Evolutionary conservation across 768 basidiomycete genomes (phyloP).

Genomic region (Lyophyllum decastes): DNA sequence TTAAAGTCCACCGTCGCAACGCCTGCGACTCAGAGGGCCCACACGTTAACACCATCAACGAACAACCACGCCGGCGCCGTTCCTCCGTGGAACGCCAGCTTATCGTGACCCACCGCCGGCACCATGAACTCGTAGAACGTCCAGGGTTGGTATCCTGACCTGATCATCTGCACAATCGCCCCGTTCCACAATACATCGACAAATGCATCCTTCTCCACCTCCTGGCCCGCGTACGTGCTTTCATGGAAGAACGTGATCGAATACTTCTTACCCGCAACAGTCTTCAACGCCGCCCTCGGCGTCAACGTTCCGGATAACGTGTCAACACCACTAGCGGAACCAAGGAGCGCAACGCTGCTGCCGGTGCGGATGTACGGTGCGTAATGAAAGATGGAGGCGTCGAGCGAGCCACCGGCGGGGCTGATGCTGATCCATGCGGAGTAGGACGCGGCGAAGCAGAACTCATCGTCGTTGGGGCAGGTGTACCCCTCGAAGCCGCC

Average conservation of each 20-base stretch:
- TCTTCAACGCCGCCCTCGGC: slow-evolving; percentile 30
- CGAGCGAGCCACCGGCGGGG: slow-evolving; percentile 34
- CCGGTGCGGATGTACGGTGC: slow-evolving; percentile 41
- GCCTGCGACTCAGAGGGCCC: slow-evolving; percentile 14
- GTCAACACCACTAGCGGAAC: slow-evolving; percentile 42
- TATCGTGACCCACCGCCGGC: slow-evolving; percentile 23
- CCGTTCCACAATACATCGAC: slow-evolving; percentile 49
- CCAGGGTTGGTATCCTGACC: slow-evolving; percentile 39
- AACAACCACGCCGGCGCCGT: slow-evolving; percentile 50
- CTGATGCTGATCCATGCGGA: slow-evolving; percentile 41
- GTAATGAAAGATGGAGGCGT: slow-evolving; percentile 48
- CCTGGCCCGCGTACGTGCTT: slow-evolving; percentile 36
- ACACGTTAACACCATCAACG: slow-evolving; percentile 43
- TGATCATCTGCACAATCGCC: slow-evolving; percentile 29
- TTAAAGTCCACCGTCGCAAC: too few species aligned
- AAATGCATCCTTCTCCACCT: slow-evolving; percentile 33
- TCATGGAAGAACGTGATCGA: slow-evolving; percentile 43
- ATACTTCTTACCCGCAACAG: slow-evolving; percentile 38
- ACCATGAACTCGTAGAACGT: slow-evolving; percentile 36
- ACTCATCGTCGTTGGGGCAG: slow-evolving; percentile 27
- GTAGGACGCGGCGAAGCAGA: slow-evolving; percentile 41
- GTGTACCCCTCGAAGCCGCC: slow-evolving; percentile 46
- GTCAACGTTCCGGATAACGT: slow-evolving; percentile 38
- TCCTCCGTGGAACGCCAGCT: slow-evolving; percentile 36
- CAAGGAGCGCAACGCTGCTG: slow-evolving; percentile 38